phyloP scores from a whole-genome alignment of 129 eudicot species.

The Artemisia annua region DNA sequence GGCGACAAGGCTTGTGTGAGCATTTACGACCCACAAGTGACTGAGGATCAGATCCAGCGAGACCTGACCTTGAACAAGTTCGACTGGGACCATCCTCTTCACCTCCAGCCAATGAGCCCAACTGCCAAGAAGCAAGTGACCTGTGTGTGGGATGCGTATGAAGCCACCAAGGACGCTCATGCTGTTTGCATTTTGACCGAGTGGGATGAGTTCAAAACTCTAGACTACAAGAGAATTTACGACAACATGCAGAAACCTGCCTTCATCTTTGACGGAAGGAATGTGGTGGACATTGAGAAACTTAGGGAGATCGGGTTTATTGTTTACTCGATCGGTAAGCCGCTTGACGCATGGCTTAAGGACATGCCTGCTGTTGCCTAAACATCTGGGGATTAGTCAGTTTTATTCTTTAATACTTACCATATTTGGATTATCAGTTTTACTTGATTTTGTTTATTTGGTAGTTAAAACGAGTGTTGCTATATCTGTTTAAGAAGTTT shows the following conservation, averaged over 20 bases:
- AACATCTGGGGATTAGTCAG: constrained; percentile 25
- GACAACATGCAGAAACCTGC: constrained; percentile 94
- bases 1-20: constrained; percentile 85
- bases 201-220: constrained; percentile 87
- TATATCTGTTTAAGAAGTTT: constrained; percentile 29
- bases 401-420: constrained; percentile 27
- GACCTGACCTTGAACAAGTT: constrained; percentile 78
- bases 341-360: constrained; percentile 85
- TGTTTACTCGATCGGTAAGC: constrained; percentile 89
- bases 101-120: constrained; percentile 88
- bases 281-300: constrained; percentile 53
- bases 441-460: constrained; percentile 6
- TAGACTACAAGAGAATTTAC: constrained; percentile 74
- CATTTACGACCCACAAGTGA: constrained; percentile 90
- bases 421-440: constrained; percentile 20
- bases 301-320: constrained; percentile 86
- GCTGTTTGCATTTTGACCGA: constrained; percentile 78
- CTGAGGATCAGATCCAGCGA: constrained; percentile 83
- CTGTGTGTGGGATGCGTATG: constrained; percentile 82
- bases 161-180: constrained; percentile 79
- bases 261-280: constrained; percentile 81
- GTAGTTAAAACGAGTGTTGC: constrained; percentile 24
- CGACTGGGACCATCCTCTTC: constrained; percentile 93
- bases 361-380: constrained; percentile 86
- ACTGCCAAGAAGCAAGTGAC: constrained; percentile 70